These are phyloP conservation scores for Pseudogymnoascus sp. DNA, from an alignment of 2,329 filamentous ascomycete genomes.

Conservation along the genomic window DNA sequence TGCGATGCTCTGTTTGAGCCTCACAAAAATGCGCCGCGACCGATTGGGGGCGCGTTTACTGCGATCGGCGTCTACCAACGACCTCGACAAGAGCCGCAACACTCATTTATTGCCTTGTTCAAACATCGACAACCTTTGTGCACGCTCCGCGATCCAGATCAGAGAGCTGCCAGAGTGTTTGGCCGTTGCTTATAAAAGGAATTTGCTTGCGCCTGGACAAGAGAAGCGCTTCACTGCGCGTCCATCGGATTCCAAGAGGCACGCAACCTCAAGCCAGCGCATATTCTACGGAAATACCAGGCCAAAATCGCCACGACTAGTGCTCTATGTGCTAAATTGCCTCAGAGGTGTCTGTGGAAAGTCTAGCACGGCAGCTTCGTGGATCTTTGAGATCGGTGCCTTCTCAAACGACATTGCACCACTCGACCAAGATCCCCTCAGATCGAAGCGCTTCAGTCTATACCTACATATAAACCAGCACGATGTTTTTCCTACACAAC, in stretches of 20 bases:
- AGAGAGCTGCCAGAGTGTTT: conserved; percentile 28
- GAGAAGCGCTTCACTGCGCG: conserved; percentile 21
- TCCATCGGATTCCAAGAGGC: neutral
- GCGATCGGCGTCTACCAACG: conserved; percentile 10
- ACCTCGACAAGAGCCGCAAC: conserved; percentile 16
- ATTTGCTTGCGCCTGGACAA: neutral
- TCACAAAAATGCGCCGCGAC: conserved; percentile 7
- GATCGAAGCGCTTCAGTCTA: neutral
- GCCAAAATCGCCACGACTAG: neutral
- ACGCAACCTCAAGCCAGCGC: neutral
- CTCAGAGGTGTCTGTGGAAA: neutral
- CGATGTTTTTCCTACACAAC: conserved; percentile 97
- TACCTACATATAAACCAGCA: neutral
- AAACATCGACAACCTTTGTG: conserved; percentile 28
- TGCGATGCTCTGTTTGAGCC: neutral
- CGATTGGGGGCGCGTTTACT: neutral
- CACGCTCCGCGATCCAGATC: conserved; percentile 25
- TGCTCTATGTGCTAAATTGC: conserved; percentile 7
- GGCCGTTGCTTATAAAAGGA: conserved; percentile 23
- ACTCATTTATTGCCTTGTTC: conserved; percentile 16
- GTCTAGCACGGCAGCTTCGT: conserved; percentile 2
- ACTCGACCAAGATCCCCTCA: neutral
- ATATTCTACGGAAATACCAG: neutral
- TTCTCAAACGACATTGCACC: neutral
- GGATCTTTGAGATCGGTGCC: neutral